phyloP scores from a whole-genome alignment of 208 protist species.

The Angomonas ambiguus region DNA sequence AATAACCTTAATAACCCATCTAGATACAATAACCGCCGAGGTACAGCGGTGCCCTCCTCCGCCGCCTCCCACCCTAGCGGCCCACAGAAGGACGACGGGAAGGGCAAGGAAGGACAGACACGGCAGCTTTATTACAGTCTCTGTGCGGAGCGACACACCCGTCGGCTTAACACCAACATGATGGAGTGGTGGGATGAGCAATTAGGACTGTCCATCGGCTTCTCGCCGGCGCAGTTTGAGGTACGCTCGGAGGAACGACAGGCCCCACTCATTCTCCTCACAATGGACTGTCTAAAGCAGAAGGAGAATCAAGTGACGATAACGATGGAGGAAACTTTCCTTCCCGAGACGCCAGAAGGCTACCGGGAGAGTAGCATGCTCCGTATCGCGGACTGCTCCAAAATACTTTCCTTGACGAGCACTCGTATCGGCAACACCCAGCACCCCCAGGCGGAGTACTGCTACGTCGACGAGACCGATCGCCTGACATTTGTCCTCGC shows the following conservation, averaged over 20 bases:
- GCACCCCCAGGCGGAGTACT: slow-evolving; percentile 71
- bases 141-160: slow-evolving; percentile 62
- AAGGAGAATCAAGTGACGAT: slow-evolving; percentile 56
- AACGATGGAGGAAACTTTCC: slow-evolving; percentile 57
- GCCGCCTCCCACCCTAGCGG: background rate
- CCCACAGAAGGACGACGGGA: too few species aligned
- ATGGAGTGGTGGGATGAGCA: slow-evolving; percentile 79
- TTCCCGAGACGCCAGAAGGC: slow-evolving; percentile 27
- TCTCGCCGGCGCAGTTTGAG: slow-evolving; percentile 70
- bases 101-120: background rate
- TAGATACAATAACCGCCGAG: background rate
- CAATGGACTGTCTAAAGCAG: slow-evolving; percentile 58
- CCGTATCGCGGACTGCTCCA: slow-evolving; percentile 58
- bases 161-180: slow-evolving; percentile 48
- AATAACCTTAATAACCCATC: background rate
- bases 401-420: slow-evolving; percentile 38
- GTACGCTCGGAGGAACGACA: slow-evolving; percentile 72
- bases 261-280: slow-evolving; percentile 72
- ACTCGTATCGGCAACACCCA: slow-evolving; percentile 57
- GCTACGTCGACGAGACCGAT: slow-evolving; percentile 61
- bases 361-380: slow-evolving; percentile 64
- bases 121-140: slow-evolving; percentile 40
- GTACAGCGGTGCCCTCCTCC: background rate
- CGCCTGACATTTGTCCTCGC: slow-evolving; percentile 54
- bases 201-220: slow-evolving; percentile 61